Evolutionary conservation across 129 eudicot species (phyloP), one percentile per base, ranked within the genome.

Genomic region (Saposhnikovia divaricata): DNA sequence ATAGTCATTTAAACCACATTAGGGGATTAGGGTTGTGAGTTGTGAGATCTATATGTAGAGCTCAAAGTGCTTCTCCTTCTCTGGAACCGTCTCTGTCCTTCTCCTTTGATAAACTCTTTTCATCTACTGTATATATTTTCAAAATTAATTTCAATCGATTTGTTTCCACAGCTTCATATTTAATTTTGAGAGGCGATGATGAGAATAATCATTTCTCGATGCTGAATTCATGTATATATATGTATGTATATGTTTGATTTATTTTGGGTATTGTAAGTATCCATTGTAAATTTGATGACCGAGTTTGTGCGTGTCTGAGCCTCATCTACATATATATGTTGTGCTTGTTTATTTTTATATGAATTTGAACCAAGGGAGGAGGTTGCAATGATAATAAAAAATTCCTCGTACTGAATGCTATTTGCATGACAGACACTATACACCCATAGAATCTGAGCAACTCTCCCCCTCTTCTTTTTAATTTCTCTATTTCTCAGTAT

Each of bases 191-290:
- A 47, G 93, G 93, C 90, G 43, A 82, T 87, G 93, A 89, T 75
- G 91, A 89, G 44, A 75, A 46, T 48, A 81, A 83, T 79, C 93
- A 84, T 89, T 87, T 85, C 93, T 89, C 93, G 90, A 89, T 89
- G 61, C 93, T 87, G 93, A 87, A 73, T 76, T 74, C 47, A 59
- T 68, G 8, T 59, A 39, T 74, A 34, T 40, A 59, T 59, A 59
- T 59, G 28, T 65, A 65, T 68, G 73, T 68, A 68, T 68, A 31
- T 65, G 19, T 25, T 46, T 21, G 11, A 34, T 48, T 76, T 43
- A 79, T 44, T 43, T n/a, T 55, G 76, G 81, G 80, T 14, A 77
- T 57, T 23, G 65, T 31, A n/a, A 66, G 50, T 16, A 38, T 18
- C 39, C 83, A 65, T 23, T 25, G 75, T 77, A 72, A 28, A 79